Conservation (phyloP, 2,329 filamentous ascomycete genomes). For the Ascochyta clinopodiicola region DNA sequence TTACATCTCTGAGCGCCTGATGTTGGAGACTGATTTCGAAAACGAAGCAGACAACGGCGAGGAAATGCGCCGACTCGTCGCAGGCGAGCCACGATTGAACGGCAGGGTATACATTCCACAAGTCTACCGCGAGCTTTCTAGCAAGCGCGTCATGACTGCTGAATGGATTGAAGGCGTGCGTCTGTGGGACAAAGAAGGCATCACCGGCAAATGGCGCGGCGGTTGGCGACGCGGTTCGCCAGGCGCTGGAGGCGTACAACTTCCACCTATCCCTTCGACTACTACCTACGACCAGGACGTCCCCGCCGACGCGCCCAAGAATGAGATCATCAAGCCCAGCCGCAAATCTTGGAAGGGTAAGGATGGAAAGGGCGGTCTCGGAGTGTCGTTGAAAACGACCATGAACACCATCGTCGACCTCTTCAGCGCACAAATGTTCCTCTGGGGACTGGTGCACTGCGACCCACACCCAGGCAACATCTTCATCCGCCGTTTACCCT, state of each 20-base stretch:
- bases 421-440: constrained; percentile 97
- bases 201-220: constrained; percentile 79
- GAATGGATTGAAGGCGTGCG: constrained; percentile 98
- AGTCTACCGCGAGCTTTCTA: constrained; percentile 82
- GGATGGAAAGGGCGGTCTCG: constrained; percentile 78
- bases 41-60: constrained; percentile 91
- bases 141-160: constrained; percentile 84
- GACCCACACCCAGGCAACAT: constrained; percentile 98
- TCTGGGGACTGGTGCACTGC: constrained; percentile 94
- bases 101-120: constrained; percentile 87
- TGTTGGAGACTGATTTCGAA: constrained; percentile 91
- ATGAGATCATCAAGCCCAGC: constrained; percentile 76
- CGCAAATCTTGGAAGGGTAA: constrained; percentile 79
- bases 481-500: constrained; percentile 85
- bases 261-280: constrained; percentile 56
- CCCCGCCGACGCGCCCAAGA: constrained; percentile 46
- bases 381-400: constrained; percentile 80
- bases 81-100: constrained; percentile 75
- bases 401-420: constrained; percentile 98
- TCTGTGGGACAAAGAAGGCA: constrained; percentile 87
- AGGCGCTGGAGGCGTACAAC: constrained; percentile 71
- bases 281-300: constrained; percentile 41
- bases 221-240: constrained; percentile 78
- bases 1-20: constrained; percentile 89
- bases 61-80: constrained; percentile 79